phyloP scores from a whole-genome alignment of 2,329 filamentous ascomycete genomes.

The Parasarocladium wereldwijsianum region DNA sequence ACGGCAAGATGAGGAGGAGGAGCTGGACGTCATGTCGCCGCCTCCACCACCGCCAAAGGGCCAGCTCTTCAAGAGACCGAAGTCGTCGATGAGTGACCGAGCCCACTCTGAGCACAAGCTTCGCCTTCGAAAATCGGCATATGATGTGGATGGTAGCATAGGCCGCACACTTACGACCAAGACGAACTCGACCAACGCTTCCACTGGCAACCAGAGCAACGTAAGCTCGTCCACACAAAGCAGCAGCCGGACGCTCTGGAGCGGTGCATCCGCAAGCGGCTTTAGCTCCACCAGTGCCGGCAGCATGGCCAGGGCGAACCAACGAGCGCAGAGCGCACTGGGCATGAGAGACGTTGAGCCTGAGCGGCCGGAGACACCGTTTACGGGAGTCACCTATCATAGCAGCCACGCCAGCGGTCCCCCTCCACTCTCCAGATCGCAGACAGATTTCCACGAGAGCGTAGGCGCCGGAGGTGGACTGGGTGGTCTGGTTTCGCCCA shows the following conservation, averaged over 20 bases:
- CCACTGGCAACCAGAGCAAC: conserved; percentile 54
- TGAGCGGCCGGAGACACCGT: conserved; percentile 45
- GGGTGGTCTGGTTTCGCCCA: conserved; percentile 64
- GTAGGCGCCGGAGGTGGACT: conserved; percentile 52
- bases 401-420: conserved; percentile 61
- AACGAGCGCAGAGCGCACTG: conserved; percentile 49
- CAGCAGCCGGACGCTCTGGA: conserved; percentile 83
- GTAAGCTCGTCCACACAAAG: conserved; percentile 63
- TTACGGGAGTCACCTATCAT: conserved; percentile 78
- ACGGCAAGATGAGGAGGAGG: conserved; percentile 26
- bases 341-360: conserved; percentile 41
- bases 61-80: conserved; percentile 35
- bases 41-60: conserved; percentile 50
- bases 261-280: conserved; percentile 74
- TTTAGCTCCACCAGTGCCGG: conserved; percentile 94
- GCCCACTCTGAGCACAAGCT: conserved; percentile 29
- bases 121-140: conserved; percentile 57
- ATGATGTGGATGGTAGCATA: conserved; percentile 58
- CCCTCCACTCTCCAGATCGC: conserved; percentile 37
- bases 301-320: conserved; percentile 69
- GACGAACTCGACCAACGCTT: conserved; percentile 69
- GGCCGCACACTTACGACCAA: conserved; percentile 78
- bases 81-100: conserved; percentile 39
- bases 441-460: conserved; percentile 51
- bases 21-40: too few species aligned